Conservation (phyloP, 768 basidiomycete species). For the Kwoniella bestiolae region DNA sequence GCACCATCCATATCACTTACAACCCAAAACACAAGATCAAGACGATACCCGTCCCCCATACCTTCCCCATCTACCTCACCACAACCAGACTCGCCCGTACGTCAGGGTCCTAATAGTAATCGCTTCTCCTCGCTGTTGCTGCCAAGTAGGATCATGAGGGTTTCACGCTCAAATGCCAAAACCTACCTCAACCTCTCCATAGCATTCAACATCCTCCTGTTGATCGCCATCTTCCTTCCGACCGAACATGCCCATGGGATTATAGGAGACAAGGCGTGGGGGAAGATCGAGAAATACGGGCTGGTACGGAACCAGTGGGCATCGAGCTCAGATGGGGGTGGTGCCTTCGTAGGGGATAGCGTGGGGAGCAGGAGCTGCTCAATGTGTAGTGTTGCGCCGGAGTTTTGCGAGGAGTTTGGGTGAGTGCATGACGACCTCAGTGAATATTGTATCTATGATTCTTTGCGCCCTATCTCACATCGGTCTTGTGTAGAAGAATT, state of each 20-base stretch:
- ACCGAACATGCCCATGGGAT: constrained; percentile 14
- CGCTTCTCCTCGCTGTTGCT: neutral
- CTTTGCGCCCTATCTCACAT: neutral
- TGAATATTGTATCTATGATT: neutral
- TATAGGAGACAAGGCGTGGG: constrained; percentile 20
- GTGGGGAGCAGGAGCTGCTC: constrained; percentile 6
- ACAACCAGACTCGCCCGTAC: neutral
- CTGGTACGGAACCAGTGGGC: constrained; percentile 1
- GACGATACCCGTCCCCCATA: constrained; percentile 6
- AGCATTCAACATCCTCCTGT: constrained; percentile 17
- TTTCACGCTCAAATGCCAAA: constrained; percentile 11
- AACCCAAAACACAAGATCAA: neutral
- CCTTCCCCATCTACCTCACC: neutral
- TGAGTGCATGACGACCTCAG: constrained; percentile 10
- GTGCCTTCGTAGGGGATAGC: neutral
- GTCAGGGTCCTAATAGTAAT: neutral
- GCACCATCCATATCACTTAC: constrained; percentile 1
- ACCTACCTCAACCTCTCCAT: constrained; percentile 26
- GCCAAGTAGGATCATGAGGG: constrained; percentile 17
- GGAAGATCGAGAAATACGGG: constrained; percentile 14
- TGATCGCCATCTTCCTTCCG: constrained; percentile 21
- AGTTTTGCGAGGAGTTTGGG: constrained; percentile 38
- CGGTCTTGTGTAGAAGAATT: too few relatives aligned
- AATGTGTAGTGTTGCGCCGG: constrained; percentile 29
- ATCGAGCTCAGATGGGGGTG: neutral